Evolutionary conservation across 1,139 yeast genomes (phyloP).

Genomic region (Saccharomyces hybrid): DNA sequence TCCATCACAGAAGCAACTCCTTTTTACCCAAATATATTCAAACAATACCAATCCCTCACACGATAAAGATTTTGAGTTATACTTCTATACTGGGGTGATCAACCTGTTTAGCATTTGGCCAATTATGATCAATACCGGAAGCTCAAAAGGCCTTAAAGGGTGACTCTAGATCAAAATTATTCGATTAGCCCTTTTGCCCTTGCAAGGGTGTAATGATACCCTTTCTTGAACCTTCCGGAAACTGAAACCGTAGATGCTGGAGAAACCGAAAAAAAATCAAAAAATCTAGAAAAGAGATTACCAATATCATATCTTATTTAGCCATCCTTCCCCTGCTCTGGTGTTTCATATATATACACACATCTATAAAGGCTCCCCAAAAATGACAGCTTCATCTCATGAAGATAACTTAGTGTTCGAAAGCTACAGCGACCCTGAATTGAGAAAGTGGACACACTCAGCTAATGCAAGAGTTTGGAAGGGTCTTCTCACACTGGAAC

Average conservation of each 20-base stretch:
- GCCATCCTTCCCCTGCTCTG: neutral
- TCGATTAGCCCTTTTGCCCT: neutral
- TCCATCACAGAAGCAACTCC: too few species aligned
- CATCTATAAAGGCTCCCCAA: neutral
- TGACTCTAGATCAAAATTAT: neutral
- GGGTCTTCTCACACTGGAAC: slow-evolving; percentile 39
- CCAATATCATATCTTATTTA: neutral
- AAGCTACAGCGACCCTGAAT: slow-evolving; percentile 33
- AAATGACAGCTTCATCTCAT: slow-evolving; percentile 6
- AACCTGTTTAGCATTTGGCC: neutral
- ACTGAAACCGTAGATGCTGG: neutral
- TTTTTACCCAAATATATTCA: too few species aligned
- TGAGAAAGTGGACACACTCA: slow-evolving; percentile 41
- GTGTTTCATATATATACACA: neutral
- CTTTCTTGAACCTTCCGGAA: neutral
- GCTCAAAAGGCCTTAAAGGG: neutral
- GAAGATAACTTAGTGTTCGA: slow-evolving; percentile 12
- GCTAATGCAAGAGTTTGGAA: slow-evolving; percentile 50
- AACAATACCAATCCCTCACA: too few species aligned
- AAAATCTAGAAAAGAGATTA: neutral
- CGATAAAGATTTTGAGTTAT: too few species aligned
- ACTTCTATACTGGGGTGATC: too few species aligned
- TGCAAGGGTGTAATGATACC: neutral
- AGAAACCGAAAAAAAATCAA: neutral
- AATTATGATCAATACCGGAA: neutral